Conservation (phyloP, 2,329 filamentous ascomycete genomes). For the Curvularia eragrostidis region DNA sequence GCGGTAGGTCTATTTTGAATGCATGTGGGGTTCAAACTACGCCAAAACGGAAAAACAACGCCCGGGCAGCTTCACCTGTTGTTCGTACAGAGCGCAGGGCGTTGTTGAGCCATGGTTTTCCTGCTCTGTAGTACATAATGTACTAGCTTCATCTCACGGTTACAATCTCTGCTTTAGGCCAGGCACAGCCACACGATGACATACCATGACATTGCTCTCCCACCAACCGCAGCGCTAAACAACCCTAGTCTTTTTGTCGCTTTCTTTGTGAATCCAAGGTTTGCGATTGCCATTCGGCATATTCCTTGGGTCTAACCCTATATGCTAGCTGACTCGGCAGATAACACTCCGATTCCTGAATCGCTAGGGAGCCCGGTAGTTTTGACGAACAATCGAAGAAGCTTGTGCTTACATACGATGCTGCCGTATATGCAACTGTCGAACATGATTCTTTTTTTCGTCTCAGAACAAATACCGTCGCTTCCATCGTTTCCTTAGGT, state of each 20-base stretch:
- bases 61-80: constrained; percentile 2
- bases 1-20: constrained; percentile 3
- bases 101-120: neutral
- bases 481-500: neutral
- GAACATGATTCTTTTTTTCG: neutral
- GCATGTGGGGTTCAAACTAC: neutral
- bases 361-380: neutral
- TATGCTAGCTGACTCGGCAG: constrained; percentile 10
- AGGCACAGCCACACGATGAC: neutral
- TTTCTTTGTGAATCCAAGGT: neutral
- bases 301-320: constrained; percentile 1
- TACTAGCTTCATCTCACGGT: neutral
- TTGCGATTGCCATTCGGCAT: constrained; percentile 4
- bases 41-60: constrained; percentile 1
- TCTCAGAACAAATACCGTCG: neutral
- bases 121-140: neutral
- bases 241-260: neutral
- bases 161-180: neutral
- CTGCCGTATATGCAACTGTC: neutral
- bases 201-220: neutral
- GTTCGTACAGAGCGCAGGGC: neutral
- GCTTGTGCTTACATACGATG: neutral
- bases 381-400: neutral
- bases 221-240: neutral
- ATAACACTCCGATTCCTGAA: constrained; percentile 1